Conservation (phyloP, 352 stramenopile genomes). For the Phytophthora kernoviae region DNA sequence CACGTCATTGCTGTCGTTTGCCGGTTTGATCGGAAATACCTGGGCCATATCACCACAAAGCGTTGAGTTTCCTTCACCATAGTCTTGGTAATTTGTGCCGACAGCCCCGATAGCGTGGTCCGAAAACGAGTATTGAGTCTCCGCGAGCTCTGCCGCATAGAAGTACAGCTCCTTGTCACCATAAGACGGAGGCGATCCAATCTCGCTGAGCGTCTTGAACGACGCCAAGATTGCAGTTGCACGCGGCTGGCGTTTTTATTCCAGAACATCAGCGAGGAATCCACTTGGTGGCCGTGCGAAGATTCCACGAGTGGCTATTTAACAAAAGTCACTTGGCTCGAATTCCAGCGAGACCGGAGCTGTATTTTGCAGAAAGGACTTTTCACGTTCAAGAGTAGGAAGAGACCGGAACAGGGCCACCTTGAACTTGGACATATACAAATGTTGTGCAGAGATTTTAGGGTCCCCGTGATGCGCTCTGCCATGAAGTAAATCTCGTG, state of each 20-base stretch:
- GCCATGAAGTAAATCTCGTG: constrained; percentile 42
- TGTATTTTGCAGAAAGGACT: constrained; percentile 22
- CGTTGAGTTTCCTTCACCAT: constrained; percentile 29
- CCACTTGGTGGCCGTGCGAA: constrained; percentile 54
- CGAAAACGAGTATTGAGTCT: constrained; percentile 53
- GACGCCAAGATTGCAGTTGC: constrained; percentile 53
- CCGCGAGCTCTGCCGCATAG: constrained; percentile 52
- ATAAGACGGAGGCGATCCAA: constrained; percentile 39
- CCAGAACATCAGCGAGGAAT: constrained; percentile 64
- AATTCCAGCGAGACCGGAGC: constrained; percentile 25
- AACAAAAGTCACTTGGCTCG: constrained; percentile 39
- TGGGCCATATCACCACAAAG: constrained; percentile 32
- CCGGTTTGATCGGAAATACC: constrained; percentile 23
- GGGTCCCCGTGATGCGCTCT: constrained; percentile 10
- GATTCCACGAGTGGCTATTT: constrained; percentile 51
- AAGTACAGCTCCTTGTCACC: constrained; percentile 65
- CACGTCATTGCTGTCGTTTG: constrained; percentile 12
- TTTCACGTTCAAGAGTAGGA: constrained; percentile 26
- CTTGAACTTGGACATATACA: constrained; percentile 47
- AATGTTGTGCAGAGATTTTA: constrained; percentile 30
- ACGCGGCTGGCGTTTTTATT: constrained; percentile 47
- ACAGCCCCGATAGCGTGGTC: constrained; percentile 37
- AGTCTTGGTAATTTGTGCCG: constrained; percentile 21
- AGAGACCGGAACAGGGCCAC: constrained; percentile 32
- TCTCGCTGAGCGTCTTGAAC: constrained; percentile 34